These are phyloP conservation scores for Soucietia sequanensis DNA, from an alignment of 805 yeast species.

Conservation along the genomic window DNA sequence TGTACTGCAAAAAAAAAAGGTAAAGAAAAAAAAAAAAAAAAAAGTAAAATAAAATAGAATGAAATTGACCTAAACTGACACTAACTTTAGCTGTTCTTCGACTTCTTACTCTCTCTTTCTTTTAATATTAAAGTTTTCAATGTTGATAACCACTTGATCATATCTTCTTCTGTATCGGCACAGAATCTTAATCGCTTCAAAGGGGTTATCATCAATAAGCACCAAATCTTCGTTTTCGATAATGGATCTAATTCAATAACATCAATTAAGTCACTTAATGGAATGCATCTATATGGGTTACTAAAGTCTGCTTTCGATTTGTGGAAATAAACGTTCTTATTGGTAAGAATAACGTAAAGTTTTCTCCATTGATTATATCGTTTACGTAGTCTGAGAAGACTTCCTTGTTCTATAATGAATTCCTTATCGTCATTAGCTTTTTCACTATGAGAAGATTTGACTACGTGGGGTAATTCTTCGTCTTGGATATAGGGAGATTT, in stretches of 20 bases:
- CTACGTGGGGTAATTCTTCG: too few relatives aligned
- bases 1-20: too few relatives aligned
- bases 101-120: too few relatives aligned
- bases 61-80: too few relatives aligned
- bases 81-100: too few relatives aligned
- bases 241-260: conserved; percentile 51
- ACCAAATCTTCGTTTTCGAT: conserved; percentile 41
- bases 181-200: conserved; percentile 44
- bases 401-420: conserved; percentile 39
- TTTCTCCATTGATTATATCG: conserved; percentile 49
- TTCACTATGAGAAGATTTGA: background rate
- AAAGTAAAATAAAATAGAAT: too few relatives aligned
- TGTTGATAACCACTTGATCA: conserved; percentile 49
- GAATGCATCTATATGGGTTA: conserved; percentile 29
- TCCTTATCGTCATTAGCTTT: conserved; percentile 8
- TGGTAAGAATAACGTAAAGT: conserved; percentile 44
- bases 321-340: conserved; percentile 38
- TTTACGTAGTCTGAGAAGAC: conserved; percentile 37
- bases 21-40: too few relatives aligned
- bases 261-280: conserved; percentile 36
- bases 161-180: conserved; percentile 44
- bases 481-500: too few relatives aligned
- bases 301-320: conserved; percentile 18
- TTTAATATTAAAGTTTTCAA: conserved; percentile 25
- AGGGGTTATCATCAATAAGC: conserved; percentile 48